Evolutionary conservation across 2,329 filamentous ascomycete genomes (phyloP), one percentile per base, ranked within the genome.

Genomic region (Paecilomyces niveus): DNA sequence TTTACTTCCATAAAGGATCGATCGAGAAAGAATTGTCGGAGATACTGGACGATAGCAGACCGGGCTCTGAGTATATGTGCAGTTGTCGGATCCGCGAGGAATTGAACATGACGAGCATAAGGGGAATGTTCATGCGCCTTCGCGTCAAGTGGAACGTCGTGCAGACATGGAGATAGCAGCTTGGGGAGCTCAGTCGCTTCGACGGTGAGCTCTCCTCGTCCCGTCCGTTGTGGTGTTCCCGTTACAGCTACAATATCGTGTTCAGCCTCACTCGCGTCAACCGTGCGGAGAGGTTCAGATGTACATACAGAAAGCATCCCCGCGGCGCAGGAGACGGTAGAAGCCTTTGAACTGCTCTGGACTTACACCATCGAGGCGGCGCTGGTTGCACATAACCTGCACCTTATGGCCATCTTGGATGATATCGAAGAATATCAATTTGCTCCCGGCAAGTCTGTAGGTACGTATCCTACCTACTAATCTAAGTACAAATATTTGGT

Each of bases 401-500:
- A 95, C 74, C 63, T 82, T 84, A 64, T 85, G 77, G 58, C 86
- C 88, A 69, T 90, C 85, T 71, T 91, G 86, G 64, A 86, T 80
- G 54, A 97, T 77, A 74, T 94, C 89, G 64, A 97, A 73, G 73
- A 99, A 99, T 62, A 91, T 80, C 65, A 99, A 85, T 74, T 89
- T 90, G 65, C 85, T 87, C 64, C 92, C 87, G 57, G 85, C 83
- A 54, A 84, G 80, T 62, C 90, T 89, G 69, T 89, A 83, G 53
- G 86, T 86, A 67, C 82, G 81, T 62, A 96, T 81, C 70, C 91
- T 90, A 74, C 92, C 90, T 87, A 78, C 70, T 70, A 70, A 66
- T 69, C 73, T 80, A 76, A 75, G 71, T 70, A 73, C 68, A 69
- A 59, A 56, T 62, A 60, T 54, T 51, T 55, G 58, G 59, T 62